phyloP scores from a whole-genome alignment of 768 basidiomycete species.

The Pholiota microspora region DNA sequence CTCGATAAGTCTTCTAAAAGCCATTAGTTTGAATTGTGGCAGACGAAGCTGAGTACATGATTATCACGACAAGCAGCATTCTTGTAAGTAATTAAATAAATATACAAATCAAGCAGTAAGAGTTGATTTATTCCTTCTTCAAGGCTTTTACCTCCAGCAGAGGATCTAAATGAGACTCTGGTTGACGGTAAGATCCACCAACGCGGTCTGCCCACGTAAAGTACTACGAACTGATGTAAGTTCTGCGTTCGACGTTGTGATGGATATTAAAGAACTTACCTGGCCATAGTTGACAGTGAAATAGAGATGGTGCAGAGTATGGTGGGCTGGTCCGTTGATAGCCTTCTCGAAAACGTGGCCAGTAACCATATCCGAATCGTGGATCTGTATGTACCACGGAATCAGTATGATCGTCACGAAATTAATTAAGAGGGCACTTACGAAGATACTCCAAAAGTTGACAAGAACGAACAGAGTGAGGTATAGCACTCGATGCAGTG shows the following conservation, averaged over 20 bases:
- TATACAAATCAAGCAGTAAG: conserved; percentile 15
- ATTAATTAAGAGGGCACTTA: conserved; percentile 33
- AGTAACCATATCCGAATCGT: conserved; percentile 98
- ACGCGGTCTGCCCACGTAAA: conserved; percentile 92
- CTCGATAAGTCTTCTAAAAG: background rate
- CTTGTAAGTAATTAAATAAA: conserved; percentile 14
- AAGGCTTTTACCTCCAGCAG: conserved; percentile 59
- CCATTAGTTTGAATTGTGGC: background rate
- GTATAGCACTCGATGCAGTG: conserved; percentile 82
- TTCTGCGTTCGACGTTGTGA: too few relatives aligned
- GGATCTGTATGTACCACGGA: conserved; percentile 57
- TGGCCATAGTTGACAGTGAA: conserved; percentile 97
- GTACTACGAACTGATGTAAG: conserved; percentile 71
- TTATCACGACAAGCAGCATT: conserved; percentile 7
- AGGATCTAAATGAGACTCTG: conserved; percentile 81
- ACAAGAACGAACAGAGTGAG: conserved; percentile 86
- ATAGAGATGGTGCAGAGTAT: conserved; percentile 95
- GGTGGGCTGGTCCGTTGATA: conserved; percentile 98
- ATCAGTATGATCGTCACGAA: background rate
- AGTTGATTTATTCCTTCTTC: conserved; percentile 21
- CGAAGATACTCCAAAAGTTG: conserved; percentile 93
- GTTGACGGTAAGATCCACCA: conserved; percentile 87
- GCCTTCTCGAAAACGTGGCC: conserved; percentile 82
- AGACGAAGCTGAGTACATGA: background rate
- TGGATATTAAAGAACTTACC: too few relatives aligned